phyloP scores from a whole-genome alignment of 1,284 basidiomycete species.

The Ustilago hordei region DNA sequence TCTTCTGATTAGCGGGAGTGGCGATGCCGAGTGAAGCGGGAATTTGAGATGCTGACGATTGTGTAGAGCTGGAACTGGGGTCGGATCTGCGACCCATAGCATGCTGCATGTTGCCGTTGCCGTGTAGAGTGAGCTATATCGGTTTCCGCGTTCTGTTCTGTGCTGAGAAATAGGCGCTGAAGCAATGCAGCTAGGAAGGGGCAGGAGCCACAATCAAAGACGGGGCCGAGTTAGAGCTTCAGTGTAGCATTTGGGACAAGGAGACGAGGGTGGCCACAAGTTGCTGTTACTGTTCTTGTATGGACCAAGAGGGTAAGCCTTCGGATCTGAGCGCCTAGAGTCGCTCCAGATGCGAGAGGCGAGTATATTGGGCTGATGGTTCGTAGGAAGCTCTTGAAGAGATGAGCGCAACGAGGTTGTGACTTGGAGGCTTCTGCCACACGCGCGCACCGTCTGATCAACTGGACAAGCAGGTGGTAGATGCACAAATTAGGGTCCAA shows the following conservation, averaged over 20 bases:
- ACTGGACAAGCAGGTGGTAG: background rate
- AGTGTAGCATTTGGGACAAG: constrained; percentile 3
- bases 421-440: background rate
- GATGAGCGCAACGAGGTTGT: background rate
- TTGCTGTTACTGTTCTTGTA: background rate
- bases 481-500: background rate
- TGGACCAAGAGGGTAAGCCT: background rate
- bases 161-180: background rate
- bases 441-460: background rate
- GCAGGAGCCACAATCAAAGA: background rate
- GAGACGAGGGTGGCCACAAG: background rate
- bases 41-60: constrained; percentile 17
- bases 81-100: constrained; percentile 6
- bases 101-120: constrained; percentile 6
- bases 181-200: background rate
- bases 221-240: background rate
- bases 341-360: background rate
- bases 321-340: background rate
- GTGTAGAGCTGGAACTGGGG: background rate
- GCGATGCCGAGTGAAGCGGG: constrained; percentile 45
- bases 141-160: background rate
- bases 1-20: constrained; percentile 7
- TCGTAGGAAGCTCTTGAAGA: background rate
- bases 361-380: background rate
- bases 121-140: background rate